Evolutionary conservation across 371 early-diverging fungal species (phyloP), one percentile per base, ranked within the genome.

Genomic region (Sporodiniella umbellata): DNA sequence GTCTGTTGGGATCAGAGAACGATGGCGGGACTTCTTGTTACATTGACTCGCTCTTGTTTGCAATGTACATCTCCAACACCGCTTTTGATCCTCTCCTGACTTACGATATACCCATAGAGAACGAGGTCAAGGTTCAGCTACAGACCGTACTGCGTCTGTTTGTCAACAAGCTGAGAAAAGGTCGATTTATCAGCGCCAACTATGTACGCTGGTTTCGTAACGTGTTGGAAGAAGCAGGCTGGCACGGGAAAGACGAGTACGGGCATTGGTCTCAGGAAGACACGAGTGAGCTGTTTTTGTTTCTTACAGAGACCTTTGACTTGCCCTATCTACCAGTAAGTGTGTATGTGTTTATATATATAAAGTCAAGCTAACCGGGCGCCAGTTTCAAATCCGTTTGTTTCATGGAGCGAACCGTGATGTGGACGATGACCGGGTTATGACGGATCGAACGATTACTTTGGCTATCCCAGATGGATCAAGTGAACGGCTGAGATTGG

Each of bases 401-500:
- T 64, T 77, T 54, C 83, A 82, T 54, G 79, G 79, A n/a, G 83
- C 74, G n/a, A 71, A 59, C 21, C 53, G 56, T 50, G 64, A 78
- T 54, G 38, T 66, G 4, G 70, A 76, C 47, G 83, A 82, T 51
- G 78, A 77, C 31, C 58, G 75, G 53, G 67, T 80, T 15, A 77
- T 75, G 47, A 80, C 80, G 1, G 83, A 82, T 42, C 63, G 83
- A 21, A 65, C 74, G 43, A 44, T 82, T 2, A 60, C 72, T 43
- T 55, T 82, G 8, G 63, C 70, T 10, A 70, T 82, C 15, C 80
- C 80, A 44, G 43, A 59, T 8, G 14, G 15, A 7, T 4, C 18
- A 7, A 19, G 8, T 10, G 12, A 40, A 19, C 18, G 40, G 21
- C 11, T 60, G 11, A 35, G 39, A 22, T 24, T 66, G 12, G 51